Evolutionary conservation across 2,329 filamentous ascomycete genomes (phyloP).

Genomic region (Zymoseptoria brevis): DNA sequence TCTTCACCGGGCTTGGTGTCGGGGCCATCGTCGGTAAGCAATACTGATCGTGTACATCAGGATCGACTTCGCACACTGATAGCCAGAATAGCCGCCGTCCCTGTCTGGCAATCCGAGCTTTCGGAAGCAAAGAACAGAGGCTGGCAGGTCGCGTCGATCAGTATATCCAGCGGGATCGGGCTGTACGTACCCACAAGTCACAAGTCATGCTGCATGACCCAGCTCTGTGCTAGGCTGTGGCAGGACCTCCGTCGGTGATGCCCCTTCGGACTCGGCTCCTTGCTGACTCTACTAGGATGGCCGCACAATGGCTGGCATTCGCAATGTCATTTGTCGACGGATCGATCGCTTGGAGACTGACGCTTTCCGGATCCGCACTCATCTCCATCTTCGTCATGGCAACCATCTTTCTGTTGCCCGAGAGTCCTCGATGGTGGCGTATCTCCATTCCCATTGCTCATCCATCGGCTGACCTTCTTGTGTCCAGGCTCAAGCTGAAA

Average conservation of each 20-base stretch:
- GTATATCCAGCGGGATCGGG: slow-evolving; percentile 25
- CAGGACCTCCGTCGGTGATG: too few species aligned
- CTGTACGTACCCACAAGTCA: slow-evolving; percentile 19
- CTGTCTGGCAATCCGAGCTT: slow-evolving; percentile 40
- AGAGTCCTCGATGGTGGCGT: slow-evolving; percentile 29
- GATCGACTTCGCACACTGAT: not conserved
- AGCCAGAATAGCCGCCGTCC: slow-evolving; percentile 20
- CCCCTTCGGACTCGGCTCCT: too few species aligned
- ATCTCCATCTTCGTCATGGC: slow-evolving; percentile 17
- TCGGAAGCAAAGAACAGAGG: slow-evolving; percentile 11
- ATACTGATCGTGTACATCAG: not conserved
- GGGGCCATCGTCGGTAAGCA: slow-evolving; percentile 5
- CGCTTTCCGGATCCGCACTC: slow-evolving; percentile 26
- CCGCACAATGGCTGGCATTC: slow-evolving; percentile 41
- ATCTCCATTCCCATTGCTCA: not conserved
- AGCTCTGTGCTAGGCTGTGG: too few species aligned
- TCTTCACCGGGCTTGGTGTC: slow-evolving; percentile 42
- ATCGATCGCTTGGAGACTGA: slow-evolving; percentile 35
- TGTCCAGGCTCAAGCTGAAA: slow-evolving; percentile 20
- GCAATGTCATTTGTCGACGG: slow-evolving; percentile 32
- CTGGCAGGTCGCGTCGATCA: not conserved
- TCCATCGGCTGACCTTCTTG: not conserved
- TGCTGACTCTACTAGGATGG: slow-evolving; percentile 5
- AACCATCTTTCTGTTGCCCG: slow-evolving; percentile 35
- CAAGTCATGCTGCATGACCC: too few species aligned